Evolutionary conservation across 257 asterid genomes (phyloP).

Genomic region (Lycium ferocissimum): DNA sequence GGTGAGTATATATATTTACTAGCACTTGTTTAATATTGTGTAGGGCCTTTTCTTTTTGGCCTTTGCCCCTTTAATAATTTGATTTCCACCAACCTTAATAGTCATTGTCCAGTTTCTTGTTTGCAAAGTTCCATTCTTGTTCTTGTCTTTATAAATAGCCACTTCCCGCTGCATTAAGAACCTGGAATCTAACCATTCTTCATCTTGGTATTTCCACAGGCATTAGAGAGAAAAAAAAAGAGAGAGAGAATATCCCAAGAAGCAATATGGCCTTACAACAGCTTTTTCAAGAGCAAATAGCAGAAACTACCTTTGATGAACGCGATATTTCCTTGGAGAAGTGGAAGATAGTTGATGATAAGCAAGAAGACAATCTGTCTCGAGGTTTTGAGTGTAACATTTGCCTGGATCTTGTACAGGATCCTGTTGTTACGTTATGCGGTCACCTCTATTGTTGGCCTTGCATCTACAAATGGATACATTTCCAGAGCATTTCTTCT

Average conservation of each 20-base stretch:
- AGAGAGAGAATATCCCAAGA: background rate
- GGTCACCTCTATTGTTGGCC: slow-evolving; percentile 95
- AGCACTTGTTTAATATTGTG: background rate
- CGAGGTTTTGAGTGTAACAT: slow-evolving; percentile 76
- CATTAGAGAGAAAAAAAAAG: background rate
- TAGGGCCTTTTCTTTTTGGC: background rate
- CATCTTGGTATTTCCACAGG: slow-evolving; percentile 27
- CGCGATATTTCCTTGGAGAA: slow-evolving; percentile 32
- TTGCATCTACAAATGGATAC: slow-evolving; percentile 79
- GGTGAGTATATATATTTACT: background rate
- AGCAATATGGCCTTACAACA: slow-evolving; percentile 28
- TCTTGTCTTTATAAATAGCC: background rate
- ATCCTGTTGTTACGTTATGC: slow-evolving; percentile 80
- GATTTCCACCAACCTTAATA: background rate
- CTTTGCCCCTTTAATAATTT: background rate
- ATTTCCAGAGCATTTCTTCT: slow-evolving; percentile 34
- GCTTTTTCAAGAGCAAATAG: background rate
- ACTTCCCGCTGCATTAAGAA: background rate
- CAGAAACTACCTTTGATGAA: background rate
- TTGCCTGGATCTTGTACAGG: slow-evolving; percentile 68
- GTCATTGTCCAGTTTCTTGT: background rate
- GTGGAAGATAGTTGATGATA: slow-evolving; percentile 42
- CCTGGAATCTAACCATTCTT: background rate
- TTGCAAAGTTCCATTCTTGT: background rate
- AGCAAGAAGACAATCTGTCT: slow-evolving; percentile 44